Conservation (phyloP, 2,329 filamentous ascomycete genomes). For the Furcasterigmium furcatum region DNA sequence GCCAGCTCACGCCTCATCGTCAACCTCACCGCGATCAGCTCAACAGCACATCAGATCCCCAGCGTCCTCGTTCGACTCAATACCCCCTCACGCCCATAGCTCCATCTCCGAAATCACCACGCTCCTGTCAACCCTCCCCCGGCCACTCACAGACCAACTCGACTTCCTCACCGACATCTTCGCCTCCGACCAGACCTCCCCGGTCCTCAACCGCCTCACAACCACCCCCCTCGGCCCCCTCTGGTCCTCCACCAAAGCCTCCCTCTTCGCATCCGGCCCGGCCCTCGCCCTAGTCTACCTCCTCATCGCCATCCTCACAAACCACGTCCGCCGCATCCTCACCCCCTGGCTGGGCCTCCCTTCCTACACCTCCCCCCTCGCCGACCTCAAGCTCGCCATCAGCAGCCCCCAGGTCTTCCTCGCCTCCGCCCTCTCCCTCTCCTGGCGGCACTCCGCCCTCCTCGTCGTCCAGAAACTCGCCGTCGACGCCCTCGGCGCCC, state of each 20-base stretch:
- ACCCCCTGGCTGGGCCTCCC: constrained; percentile 23
- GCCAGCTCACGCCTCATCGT: too few species aligned
- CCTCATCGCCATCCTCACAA: constrained; percentile 28
- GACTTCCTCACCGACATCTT: background rate
- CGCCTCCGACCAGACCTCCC: background rate
- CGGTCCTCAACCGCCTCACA: background rate
- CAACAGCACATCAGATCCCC: background rate
- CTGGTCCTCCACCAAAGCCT: background rate
- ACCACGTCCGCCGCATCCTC: constrained; percentile 34
- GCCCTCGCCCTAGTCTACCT: constrained; percentile 19
- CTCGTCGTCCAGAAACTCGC: constrained; percentile 13
- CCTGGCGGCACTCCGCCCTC: constrained; percentile 10
- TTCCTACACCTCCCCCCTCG: constrained; percentile 24
- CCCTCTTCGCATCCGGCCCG: constrained; percentile 14
- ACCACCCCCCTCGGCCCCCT: background rate
- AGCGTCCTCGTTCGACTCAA: background rate
- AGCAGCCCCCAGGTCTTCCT: constrained; percentile 31
- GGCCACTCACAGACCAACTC: background rate
- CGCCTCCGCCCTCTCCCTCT: constrained; percentile 16
- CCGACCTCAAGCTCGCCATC: constrained; percentile 29
- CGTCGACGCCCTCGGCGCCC: constrained; percentile 11
- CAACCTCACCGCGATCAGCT: too few species aligned
- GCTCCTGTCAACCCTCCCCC: background rate
- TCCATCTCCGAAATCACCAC: background rate
- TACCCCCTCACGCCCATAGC: background rate